Base-by-base conservation (phyloP, 495 filamentous ascomycete genomes). In the Penicillium malachiteum region DNA sequence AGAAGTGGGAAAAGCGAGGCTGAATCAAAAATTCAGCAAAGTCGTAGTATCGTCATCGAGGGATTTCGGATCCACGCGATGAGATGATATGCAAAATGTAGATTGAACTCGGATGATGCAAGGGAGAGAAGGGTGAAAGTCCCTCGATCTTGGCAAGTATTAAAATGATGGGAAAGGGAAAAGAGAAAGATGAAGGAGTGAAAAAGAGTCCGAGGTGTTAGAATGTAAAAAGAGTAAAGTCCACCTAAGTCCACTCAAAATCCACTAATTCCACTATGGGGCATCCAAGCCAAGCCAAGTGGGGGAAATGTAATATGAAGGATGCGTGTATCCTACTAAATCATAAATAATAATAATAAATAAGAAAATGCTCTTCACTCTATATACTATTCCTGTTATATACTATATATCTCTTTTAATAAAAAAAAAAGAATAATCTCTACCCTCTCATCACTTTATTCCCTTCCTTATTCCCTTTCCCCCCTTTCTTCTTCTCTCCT, bases 51-150 rank as follows among this genome's bases (percentile, higher is more conserved):
- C 64, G 61, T 64, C 61, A 59, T 64, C 39, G 55, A 65, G 44
- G 48, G 50, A 45, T 46, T 39, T 12, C 40, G 56, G 11, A 54
- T 32, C 12, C 30, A 26, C 18, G 37, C 34, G 39, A 18, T 37
- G 39, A 49, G 35, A 60, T 43, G 34, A 37, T 9, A 37, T 37
- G 34, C 34, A 37, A 54, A 56, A 47, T 48, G 55, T 43, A 48
- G 52, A 54, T 41, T 45, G 51, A 41, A 35, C 33, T 51, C 30
- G 38, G 47, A 57, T 42, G 57, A 67, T 39, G 62, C 65, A 68
- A 68, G 65, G 62, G 65, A 68, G 65, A 59, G 52, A 48, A 48
- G 52, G 57, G 34, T 2, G 61, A 67, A 64, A 64, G 51, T 64
- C 43, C 42, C 48, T 44, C 33, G 49, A 65, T 52, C 64, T 65